phyloP scores from a whole-genome alignment of 768 basidiomycete genomes.

The Lactarius tabidus region DNA sequence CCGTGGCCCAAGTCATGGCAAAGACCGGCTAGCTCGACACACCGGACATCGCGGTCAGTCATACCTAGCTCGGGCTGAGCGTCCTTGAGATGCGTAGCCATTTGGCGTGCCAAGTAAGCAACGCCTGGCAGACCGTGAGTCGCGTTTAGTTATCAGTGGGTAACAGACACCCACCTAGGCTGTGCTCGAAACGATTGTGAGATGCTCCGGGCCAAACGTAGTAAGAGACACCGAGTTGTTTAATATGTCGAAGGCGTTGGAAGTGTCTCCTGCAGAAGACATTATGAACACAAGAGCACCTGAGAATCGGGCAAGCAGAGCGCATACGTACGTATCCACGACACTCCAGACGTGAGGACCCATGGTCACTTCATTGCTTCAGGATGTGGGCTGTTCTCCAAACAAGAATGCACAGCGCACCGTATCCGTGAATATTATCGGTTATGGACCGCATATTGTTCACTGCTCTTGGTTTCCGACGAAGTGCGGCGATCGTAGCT shows the following conservation, averaged over 20 bases:
- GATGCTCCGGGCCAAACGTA: constrained; percentile 75
- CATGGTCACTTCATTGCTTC: constrained; percentile 15
- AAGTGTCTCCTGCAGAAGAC: constrained; percentile 53
- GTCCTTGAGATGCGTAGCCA: constrained; percentile 53
- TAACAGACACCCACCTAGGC: constrained; percentile 48
- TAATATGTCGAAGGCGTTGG: constrained; percentile 70
- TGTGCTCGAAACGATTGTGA: constrained; percentile 83
- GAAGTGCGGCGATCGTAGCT: background rate
- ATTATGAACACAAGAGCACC: background rate
- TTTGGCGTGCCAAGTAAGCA: constrained; percentile 62
- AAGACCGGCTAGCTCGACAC: constrained; percentile 75
- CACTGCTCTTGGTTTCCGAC: background rate
- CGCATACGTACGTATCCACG: constrained; percentile 71
- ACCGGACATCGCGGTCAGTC: constrained; percentile 65
- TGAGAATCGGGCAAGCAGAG: constrained; percentile 4
- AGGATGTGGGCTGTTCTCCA: background rate
- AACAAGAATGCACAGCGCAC: constrained; percentile 5
- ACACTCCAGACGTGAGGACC: constrained; percentile 41
- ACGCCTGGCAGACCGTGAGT: constrained; percentile 51
- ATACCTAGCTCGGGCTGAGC: constrained; percentile 62
- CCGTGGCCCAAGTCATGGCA: constrained; percentile 87
- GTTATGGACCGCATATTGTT: constrained; percentile 14
- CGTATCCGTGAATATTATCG: constrained; percentile 18
- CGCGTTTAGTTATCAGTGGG: background rate
- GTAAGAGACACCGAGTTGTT: constrained; percentile 75